Evolutionary conservation across 164 flowering plant species (phyloP).

Genomic region (Amborella trichopoda): DNA sequence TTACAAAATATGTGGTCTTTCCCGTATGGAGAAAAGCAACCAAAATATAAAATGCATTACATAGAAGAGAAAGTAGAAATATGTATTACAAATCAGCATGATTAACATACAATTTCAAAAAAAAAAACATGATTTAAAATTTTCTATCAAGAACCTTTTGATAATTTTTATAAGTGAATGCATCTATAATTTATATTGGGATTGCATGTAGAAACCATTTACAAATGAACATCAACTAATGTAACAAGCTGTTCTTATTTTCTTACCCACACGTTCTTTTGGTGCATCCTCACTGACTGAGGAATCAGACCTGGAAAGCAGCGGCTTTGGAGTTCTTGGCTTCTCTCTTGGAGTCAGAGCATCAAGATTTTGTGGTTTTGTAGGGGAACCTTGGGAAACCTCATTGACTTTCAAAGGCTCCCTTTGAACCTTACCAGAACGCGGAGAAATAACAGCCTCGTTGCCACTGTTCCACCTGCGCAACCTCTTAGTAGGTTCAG

Average conservation of each 20-base stretch:
- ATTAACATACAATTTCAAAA: too few species aligned
- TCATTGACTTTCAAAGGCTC: conserved; percentile 1
- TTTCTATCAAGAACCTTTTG: neutral
- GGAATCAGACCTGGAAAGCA: conserved; percentile 3
- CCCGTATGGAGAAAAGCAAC: too few species aligned
- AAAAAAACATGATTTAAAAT: too few species aligned
- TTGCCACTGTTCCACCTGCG: conserved; percentile 9
- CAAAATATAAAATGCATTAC: too few species aligned
- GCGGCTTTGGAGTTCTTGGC: neutral
- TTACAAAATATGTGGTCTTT: too few species aligned
- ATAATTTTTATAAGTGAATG: neutral
- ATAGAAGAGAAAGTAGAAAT: too few species aligned
- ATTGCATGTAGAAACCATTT: neutral
- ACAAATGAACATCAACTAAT: neutral
- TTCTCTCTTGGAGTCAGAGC: conserved; percentile 4
- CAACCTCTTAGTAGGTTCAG: conserved; percentile 8
- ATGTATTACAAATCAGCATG: too few species aligned
- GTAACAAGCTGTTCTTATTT: neutral
- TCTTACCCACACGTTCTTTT: conserved; percentile 8
- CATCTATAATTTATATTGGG: too few species aligned
- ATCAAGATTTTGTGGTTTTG: neutral
- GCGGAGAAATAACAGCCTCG: neutral
- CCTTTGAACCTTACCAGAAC: neutral
- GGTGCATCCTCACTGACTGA: neutral
- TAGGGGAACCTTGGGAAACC: conserved; percentile 3